These are phyloP conservation scores for Claviceps sp. DNA, from an alignment of 2,329 filamentous ascomycete genomes.

Conservation along the genomic window DNA sequence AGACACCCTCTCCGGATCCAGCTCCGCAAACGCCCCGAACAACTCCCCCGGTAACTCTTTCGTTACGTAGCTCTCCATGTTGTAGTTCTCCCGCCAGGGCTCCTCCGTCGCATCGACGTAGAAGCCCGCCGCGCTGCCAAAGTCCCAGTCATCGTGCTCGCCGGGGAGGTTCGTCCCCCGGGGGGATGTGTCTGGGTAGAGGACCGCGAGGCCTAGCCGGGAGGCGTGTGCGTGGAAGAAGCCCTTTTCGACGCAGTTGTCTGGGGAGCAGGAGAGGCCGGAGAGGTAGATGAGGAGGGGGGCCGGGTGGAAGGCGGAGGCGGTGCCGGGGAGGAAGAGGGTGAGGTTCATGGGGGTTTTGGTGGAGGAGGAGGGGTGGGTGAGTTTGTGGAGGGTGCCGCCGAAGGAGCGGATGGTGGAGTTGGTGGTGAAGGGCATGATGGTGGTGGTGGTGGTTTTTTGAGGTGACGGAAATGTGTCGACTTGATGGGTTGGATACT, in stretches of 20 bases:
- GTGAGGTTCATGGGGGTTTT: constrained; percentile 86
- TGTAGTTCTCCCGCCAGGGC: constrained; percentile 68
- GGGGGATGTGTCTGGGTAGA: constrained; percentile 92
- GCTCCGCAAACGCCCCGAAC: constrained; percentile 53
- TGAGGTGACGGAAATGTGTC: no score
- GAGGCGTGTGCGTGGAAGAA: constrained; percentile 82
- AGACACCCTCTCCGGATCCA: constrained; percentile 60
- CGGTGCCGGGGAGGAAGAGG: constrained; percentile 73
- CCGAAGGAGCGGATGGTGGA: constrained; percentile 84
- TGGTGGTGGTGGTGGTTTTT: background rate
- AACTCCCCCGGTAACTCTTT: constrained; percentile 70
- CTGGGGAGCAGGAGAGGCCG: constrained; percentile 86
- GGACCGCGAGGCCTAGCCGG: constrained; percentile 72
- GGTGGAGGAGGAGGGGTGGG: constrained; percentile 66
- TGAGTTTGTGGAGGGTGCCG: constrained; percentile 87
- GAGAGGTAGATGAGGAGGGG: constrained; percentile 89
- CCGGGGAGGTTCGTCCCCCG: constrained; percentile 68
- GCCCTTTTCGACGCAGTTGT: constrained; percentile 70
- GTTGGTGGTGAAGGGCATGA: constrained; percentile 78
- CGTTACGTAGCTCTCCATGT: constrained; percentile 92
- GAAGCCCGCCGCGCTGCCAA: constrained; percentile 85
- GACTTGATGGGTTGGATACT: background rate
- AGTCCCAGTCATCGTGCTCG: constrained; percentile 83
- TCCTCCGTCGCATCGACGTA: constrained; percentile 75
- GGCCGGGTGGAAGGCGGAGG: constrained; percentile 39